Percentiles rank a stretch among this genome's conserved stretches.
Conservation (phyloP, 2,329 filamentous ascomycete genomes). For the Drechslera avenae region DNA sequence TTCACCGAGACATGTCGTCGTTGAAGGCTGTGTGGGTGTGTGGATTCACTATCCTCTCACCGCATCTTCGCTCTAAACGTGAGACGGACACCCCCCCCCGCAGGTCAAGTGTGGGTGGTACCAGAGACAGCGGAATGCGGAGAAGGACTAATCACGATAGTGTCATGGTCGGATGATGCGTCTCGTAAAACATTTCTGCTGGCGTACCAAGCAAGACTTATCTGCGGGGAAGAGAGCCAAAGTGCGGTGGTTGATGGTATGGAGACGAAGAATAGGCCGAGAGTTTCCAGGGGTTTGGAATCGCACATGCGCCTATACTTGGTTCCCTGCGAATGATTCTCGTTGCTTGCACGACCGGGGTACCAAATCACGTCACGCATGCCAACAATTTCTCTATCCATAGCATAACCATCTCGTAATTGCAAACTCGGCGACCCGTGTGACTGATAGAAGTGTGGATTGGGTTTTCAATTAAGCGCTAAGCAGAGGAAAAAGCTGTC, state of each 20-base stretch:
- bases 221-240: constrained; percentile 25
- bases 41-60: constrained; percentile 14
- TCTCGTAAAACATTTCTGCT: constrained; percentile 3
- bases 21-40: background rate
- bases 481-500: constrained; percentile 36
- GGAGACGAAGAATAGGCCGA: constrained; percentile 14
- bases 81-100: constrained; percentile 19
- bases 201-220: constrained; percentile 12
- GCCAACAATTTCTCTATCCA: constrained; percentile 10
- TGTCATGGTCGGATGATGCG: constrained; percentile 23
- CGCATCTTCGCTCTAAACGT: constrained; percentile 15
- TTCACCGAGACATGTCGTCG: constrained; percentile 20
- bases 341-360: constrained; percentile 36
- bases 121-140: constrained; percentile 13
- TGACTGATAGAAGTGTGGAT: constrained; percentile 19
- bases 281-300: constrained; percentile 20
- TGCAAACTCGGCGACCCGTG: constrained; percentile 1
- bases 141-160: constrained; percentile 11
- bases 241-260: constrained; percentile 6
- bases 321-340: constrained; percentile 18
- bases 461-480: constrained; percentile 42
- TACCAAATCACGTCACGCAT: constrained; percentile 43
- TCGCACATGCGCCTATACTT: constrained; percentile 25
- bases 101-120: constrained; percentile 17
- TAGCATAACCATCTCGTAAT: constrained; percentile 42